Evolutionary conservation across 495 filamentous ascomycete genomes (phyloP).

Genomic region (Parmelia sp.): DNA sequence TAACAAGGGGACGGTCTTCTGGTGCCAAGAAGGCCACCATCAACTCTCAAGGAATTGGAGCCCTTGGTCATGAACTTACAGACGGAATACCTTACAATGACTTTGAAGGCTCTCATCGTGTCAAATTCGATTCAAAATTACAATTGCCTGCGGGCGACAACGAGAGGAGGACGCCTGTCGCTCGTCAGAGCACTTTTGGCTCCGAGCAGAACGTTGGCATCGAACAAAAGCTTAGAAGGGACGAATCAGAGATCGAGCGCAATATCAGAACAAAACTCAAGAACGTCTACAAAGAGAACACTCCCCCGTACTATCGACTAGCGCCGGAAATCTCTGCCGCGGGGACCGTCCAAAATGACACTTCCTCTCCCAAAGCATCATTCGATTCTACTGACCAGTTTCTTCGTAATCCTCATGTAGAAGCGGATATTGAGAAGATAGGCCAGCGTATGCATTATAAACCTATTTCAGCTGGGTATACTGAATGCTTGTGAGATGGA

Average conservation of each 20-base stretch:
- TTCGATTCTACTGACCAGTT: constrained; percentile 17
- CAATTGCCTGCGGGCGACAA: not conserved
- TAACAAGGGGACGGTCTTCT: not conserved
- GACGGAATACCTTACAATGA: constrained; percentile 2
- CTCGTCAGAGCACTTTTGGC: constrained; percentile 18
- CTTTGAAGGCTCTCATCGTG: not conserved
- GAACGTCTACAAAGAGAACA: constrained; percentile 16
- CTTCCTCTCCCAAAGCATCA: constrained; percentile 15
- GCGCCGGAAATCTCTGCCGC: constrained; percentile 17
- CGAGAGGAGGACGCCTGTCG: constrained; percentile 11
- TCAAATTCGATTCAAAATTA: constrained; percentile 9
- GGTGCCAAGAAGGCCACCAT: not conserved
- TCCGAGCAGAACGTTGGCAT: constrained; percentile 16
- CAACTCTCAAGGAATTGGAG: not conserved
- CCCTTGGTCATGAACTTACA: not conserved
- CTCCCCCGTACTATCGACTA: constrained; percentile 22
- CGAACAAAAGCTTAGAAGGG: constrained; percentile 19
- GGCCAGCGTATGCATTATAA: not conserved
- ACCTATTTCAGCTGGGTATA: not conserved
- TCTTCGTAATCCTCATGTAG: constrained; percentile 11
- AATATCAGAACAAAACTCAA: constrained; percentile 21
- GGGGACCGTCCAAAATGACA: constrained; percentile 23
- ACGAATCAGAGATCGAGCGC: constrained; percentile 21
- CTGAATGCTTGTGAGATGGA: not conserved
- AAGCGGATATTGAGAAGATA: not conserved